Evolutionary conservation across 129 eudicot genomes (phyloP).

Genomic region (Lactuca sativa): DNA sequence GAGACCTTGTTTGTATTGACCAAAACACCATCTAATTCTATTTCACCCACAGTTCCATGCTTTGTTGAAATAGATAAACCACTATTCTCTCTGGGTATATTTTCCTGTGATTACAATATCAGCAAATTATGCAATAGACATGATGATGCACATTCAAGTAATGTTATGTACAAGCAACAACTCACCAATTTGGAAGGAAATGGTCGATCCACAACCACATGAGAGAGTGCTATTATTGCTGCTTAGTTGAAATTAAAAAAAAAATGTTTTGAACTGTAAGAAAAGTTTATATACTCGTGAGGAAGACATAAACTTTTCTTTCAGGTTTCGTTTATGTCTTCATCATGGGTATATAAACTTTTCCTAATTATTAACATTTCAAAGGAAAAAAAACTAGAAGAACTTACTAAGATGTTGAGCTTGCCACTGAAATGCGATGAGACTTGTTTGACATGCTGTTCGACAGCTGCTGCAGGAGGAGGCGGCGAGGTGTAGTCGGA

Average conservation of each 20-base stretch:
- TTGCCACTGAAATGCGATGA: too few species aligned
- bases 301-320: neutral
- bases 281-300: neutral
- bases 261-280: neutral
- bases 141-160: slow-evolving; percentile 3
- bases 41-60: slow-evolving; percentile 55
- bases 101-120: slow-evolving; percentile 37
- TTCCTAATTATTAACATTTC: too few species aligned
- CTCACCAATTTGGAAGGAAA: slow-evolving; percentile 78
- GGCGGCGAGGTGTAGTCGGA: too few species aligned
- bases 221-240: slow-evolving; percentile 82
- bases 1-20: slow-evolving; percentile 89
- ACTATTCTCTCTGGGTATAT: slow-evolving; percentile 42
- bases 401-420: too few species aligned
- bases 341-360: too few species aligned
- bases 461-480: too few species aligned
- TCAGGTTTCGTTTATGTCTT: too few species aligned
- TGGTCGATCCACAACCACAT: slow-evolving; percentile 90
- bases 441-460: too few species aligned
- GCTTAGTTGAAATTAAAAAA: too few species aligned
- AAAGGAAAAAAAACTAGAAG: too few species aligned
- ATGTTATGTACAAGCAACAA: slow-evolving; percentile 8
- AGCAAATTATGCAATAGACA: neutral
- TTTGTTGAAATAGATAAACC: slow-evolving; percentile 68
- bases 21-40: slow-evolving; percentile 63